These are phyloP conservation scores for Cardiospermum halicacabum DNA, from an alignment of 345 rosid species.

Conservation along the genomic window DNA sequence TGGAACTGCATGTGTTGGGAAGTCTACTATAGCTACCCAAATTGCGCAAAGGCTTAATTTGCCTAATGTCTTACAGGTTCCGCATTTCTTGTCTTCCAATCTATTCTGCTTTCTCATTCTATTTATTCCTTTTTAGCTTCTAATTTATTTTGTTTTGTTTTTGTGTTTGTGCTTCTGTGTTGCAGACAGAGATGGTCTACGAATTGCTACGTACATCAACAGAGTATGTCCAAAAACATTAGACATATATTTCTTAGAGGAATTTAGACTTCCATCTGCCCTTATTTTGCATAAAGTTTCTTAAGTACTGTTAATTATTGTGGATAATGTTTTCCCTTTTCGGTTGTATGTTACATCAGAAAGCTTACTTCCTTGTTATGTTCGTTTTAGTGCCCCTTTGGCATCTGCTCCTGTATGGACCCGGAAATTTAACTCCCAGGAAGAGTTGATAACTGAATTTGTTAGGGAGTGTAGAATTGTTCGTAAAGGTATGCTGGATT, in stretches of 20 bases:
- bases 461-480: constrained; percentile 97
- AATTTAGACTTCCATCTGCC: background rate
- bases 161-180: constrained; percentile 12
- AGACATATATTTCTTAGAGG: background rate
- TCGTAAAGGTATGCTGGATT: constrained; percentile 67
- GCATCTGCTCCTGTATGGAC: constrained; percentile 95
- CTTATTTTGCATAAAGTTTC: background rate
- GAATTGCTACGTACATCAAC: constrained; percentile 86
- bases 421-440: constrained; percentile 70
- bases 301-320: background rate
- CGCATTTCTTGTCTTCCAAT: background rate
- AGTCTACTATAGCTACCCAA: constrained; percentile 97
- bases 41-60: constrained; percentile 96
- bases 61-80: constrained; percentile 95
- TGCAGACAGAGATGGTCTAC: constrained; percentile 88
- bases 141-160: constrained; percentile 6
- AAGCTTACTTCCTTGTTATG: constrained; percentile 11
- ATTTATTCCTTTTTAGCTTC: background rate
- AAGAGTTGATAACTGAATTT: constrained; percentile 89
- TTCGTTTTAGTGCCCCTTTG: constrained; percentile 71
- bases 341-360: background rate
- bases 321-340: background rate
- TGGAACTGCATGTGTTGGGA: constrained; percentile 98
- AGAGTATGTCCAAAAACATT: constrained; percentile 47
- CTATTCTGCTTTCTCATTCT: constrained; percentile 6